A percentile compares a stretch with the other conserved stretches of the same genome.
phyloP scores from a whole-genome alignment of 495 filamentous ascomycete species.

The Podospora bellae-mahoneyi region DNA sequence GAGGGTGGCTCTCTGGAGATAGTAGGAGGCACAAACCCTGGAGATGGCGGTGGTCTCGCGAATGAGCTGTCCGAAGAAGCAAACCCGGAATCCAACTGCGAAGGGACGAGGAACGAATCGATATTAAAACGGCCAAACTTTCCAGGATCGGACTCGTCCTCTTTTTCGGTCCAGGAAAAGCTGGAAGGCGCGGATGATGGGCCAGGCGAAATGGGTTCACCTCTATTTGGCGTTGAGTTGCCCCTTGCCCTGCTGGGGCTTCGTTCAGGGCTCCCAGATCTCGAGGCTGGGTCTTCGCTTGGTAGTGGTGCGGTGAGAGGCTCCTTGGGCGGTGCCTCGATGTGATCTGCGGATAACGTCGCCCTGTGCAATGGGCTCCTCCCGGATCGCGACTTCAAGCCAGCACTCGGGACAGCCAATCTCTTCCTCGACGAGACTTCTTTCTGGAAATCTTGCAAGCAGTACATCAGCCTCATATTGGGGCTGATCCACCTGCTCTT shows the following conservation, averaged over 20 bases:
- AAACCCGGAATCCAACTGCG: slow-evolving; percentile 27
- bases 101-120: slow-evolving; percentile 23
- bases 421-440: slow-evolving; percentile 55
- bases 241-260: slow-evolving; percentile 38
- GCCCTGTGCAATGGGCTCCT: slow-evolving; percentile 50
- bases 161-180: slow-evolving; percentile 49
- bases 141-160: slow-evolving; percentile 39
- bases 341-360: slow-evolving; percentile 51
- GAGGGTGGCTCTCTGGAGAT: slow-evolving; percentile 31
- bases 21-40: slow-evolving; percentile 4
- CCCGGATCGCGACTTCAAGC: slow-evolving; percentile 47
- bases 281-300: slow-evolving; percentile 34
- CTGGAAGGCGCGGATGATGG: slow-evolving; percentile 57
- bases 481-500: slow-evolving; percentile 95
- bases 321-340: slow-evolving; percentile 43
- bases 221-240: slow-evolving; percentile 40
- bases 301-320: slow-evolving; percentile 52
- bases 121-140: slow-evolving; percentile 42
- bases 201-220: slow-evolving; percentile 50
- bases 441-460: slow-evolving; percentile 86
- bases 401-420: slow-evolving; percentile 32
- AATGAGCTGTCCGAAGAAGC: slow-evolving; percentile 24
- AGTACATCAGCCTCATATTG: slow-evolving; percentile 98
- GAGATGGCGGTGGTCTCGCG: slow-evolving; percentile 29
- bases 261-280: slow-evolving; percentile 25